A percentile compares a stretch with the other conserved stretches of the same genome.
Conservation (phyloP, 2,329 filamentous ascomycete genomes). For the Chaetomium strumarium region DNA sequence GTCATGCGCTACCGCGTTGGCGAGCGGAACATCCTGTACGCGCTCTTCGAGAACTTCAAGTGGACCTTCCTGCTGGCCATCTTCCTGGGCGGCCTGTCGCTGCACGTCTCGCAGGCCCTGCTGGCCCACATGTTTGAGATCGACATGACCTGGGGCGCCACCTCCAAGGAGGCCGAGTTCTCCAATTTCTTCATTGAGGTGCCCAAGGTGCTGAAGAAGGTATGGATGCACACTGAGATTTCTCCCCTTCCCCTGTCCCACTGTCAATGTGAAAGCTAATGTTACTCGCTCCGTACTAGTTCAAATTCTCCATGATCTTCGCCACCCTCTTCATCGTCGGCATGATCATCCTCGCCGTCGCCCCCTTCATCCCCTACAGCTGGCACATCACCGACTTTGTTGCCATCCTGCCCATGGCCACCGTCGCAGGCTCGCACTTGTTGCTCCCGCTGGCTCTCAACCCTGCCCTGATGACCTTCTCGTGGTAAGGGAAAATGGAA, state of each 20-base stretch:
- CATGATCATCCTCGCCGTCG: constrained; percentile 61
- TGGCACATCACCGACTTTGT: constrained; percentile 67
- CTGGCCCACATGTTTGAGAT: constrained; percentile 79
- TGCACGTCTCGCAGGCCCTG: constrained; percentile 76
- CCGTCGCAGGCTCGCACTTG: constrained; percentile 63
- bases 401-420: constrained; percentile 70
- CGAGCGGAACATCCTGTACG: constrained; percentile 53
- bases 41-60: constrained; percentile 61
- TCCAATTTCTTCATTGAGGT: constrained; percentile 83
- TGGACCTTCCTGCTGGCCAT: constrained; percentile 70
- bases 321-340: constrained; percentile 49
- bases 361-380: constrained; percentile 56
- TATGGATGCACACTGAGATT: constrained; percentile 41
- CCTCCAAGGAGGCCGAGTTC: constrained; percentile 74
- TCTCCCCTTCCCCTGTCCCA: constrained; percentile 5
- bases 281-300: constrained; percentile 34
- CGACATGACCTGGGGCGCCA: constrained; percentile 81
- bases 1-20: constrained; percentile 67
- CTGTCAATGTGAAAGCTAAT: not conserved
- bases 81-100: constrained; percentile 74
- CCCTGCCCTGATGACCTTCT: constrained; percentile 75
- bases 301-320: constrained; percentile 67
- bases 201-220: constrained; percentile 69
- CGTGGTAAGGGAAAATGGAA: constrained; percentile 48
- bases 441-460: constrained; percentile 68